Evolutionary conservation across 1,139 yeast species (phyloP).

Genomic region (Geotrichum histeridarum): DNA sequence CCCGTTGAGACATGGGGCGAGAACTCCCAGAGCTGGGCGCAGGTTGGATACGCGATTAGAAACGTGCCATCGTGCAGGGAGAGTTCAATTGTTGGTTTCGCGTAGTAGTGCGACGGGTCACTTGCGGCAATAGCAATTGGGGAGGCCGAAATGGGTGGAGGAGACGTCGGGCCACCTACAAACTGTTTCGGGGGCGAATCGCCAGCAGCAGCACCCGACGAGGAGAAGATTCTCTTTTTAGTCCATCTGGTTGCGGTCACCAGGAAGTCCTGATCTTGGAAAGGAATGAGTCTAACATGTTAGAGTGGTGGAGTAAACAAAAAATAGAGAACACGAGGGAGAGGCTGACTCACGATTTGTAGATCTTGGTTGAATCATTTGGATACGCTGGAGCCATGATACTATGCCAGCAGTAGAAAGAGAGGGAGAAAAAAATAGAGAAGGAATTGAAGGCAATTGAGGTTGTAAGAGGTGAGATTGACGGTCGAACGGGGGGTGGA

Average conservation of each 20-base stretch:
- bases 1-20: conserved; percentile 14
- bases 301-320: conserved; percentile 1
- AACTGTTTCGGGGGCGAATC: not conserved
- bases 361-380: conserved; percentile 24
- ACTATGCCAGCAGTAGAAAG: too few species aligned
- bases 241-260: conserved; percentile 32
- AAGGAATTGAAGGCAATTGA: not conserved
- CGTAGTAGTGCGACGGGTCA: conserved; percentile 15
- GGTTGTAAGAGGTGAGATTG: too few species aligned
- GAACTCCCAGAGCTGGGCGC: conserved; percentile 28
- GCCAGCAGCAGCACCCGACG: not conserved
- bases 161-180: conserved; percentile 19
- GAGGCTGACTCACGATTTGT: conserved; percentile 23
- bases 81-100: conserved; percentile 19
- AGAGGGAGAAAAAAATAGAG: too few species aligned
- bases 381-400: conserved; percentile 1
- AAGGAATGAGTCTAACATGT: conserved; percentile 23
- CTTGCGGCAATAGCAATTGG: conserved; percentile 13
- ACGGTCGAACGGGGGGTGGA: too few species aligned
- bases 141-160: conserved; percentile 16
- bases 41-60: conserved; percentile 22
- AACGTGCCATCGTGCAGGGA: conserved; percentile 20
- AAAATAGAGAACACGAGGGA: not conserved
- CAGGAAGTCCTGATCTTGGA: conserved; percentile 26
- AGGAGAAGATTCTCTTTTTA: conserved; percentile 24